Conservation (phyloP, 768 basidiomycete genomes). For the Serpula lacrymans region DNA sequence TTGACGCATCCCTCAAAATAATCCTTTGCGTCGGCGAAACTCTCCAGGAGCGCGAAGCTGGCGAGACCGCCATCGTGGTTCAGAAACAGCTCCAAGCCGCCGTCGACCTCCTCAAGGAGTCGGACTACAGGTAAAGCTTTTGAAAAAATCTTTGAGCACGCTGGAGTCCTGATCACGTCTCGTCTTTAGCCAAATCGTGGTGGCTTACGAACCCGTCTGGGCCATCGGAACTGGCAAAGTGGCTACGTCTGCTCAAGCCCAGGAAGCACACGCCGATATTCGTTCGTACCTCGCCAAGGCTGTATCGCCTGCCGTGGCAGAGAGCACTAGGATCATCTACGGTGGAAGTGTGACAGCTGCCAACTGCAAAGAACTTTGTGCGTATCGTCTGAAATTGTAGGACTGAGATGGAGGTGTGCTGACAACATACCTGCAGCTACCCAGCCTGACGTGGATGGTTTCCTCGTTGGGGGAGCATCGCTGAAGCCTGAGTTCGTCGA, state of each 20-base stretch:
- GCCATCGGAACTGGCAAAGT: slow-evolving; percentile 98
- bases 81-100: slow-evolving; percentile 79
- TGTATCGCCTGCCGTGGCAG: slow-evolving; percentile 69
- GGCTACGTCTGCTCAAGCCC: slow-evolving; percentile 88
- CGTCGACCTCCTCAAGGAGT: slow-evolving; percentile 53
- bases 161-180: not conserved
- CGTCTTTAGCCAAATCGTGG: slow-evolving; percentile 70
- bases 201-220: slow-evolving; percentile 98
- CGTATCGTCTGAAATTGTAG: slow-evolving; percentile 23
- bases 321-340: slow-evolving; percentile 83
- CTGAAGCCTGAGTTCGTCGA: slow-evolving; percentile 96
- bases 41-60: slow-evolving; percentile 79
- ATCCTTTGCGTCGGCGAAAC: slow-evolving; percentile 98
- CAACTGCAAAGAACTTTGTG: slow-evolving; percentile 87
- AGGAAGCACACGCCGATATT: slow-evolving; percentile 84
- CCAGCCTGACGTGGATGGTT: slow-evolving; percentile 89
- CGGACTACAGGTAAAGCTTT: slow-evolving; percentile 73
- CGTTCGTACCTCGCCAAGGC: slow-evolving; percentile 66
- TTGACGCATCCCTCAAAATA: slow-evolving; percentile 72
- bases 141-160: not conserved
- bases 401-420: not conserved
- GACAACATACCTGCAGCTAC: slow-evolving; percentile 41
- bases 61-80: slow-evolving; percentile 75
- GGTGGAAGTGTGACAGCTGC: slow-evolving; percentile 91
- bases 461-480: slow-evolving; percentile 97